These are phyloP conservation scores for Sonneratia alba DNA, from an alignment of 345 rosid genomes.

Conservation along the genomic window DNA sequence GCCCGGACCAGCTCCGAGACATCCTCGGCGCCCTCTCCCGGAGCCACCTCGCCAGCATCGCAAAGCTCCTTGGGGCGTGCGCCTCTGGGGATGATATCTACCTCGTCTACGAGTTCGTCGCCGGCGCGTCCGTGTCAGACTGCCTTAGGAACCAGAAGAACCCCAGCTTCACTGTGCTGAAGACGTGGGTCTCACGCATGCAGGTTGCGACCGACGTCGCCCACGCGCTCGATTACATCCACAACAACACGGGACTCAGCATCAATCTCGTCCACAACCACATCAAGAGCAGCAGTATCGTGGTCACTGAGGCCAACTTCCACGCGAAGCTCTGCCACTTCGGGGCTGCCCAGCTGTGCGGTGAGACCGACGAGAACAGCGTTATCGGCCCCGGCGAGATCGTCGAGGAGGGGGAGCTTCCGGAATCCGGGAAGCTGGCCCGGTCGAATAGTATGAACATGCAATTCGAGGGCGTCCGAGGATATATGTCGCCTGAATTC, in stretches of 20 bases:
- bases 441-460: constrained; percentile 24
- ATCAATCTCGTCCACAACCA: constrained; percentile 61
- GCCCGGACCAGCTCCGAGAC: constrained; percentile 27
- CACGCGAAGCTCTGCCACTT: constrained; percentile 71
- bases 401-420: constrained; percentile 10
- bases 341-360: constrained; percentile 73
- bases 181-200: constrained; percentile 74
- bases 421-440: constrained; percentile 9
- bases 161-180: constrained; percentile 59
- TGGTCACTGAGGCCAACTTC: constrained; percentile 57
- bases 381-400: constrained; percentile 14
- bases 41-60: constrained; percentile 64
- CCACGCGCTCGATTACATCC: constrained; percentile 79
- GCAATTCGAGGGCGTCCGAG: constrained; percentile 66
- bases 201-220: constrained; percentile 80
- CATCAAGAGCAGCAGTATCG: constrained; percentile 55
- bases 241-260: constrained; percentile 61
- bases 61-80: constrained; percentile 63
- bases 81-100: constrained; percentile 57
- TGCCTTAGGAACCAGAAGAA: constrained; percentile 53
- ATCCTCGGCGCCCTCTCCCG: constrained; percentile 50
- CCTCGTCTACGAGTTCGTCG: constrained; percentile 57
- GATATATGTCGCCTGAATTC: constrained; percentile 87
- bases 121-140: constrained; percentile 58
- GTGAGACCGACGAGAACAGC: constrained; percentile 43